Base-by-base conservation (phyloP, 805 yeast species). In the Wickerhamiella azymoides region DNA sequence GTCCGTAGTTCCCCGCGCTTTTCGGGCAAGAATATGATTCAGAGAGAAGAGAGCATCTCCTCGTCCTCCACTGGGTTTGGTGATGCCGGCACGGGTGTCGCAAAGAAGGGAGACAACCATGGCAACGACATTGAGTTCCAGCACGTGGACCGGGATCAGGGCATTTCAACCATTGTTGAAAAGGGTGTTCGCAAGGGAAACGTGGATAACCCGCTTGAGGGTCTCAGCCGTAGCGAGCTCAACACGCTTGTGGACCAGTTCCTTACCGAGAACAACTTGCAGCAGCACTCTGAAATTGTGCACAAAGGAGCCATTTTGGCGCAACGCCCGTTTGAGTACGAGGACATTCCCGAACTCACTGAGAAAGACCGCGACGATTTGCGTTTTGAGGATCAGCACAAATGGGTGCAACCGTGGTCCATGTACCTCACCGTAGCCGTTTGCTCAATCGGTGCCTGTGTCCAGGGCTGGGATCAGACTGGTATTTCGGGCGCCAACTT, bases 391-490 rank as follows among this genome's bases (percentile, higher is more conserved):
- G 61, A 60, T 45, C 51, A 63, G 6, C 73, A 73, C 39, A 69
- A 75, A 24, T 64, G 79, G 63, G 49, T 57, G 19, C 81, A 66
- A 41, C 66, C 66, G 8, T 44, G 45, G 28, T 48, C 64, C 11
- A 59, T 69, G 58, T 66, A 72, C 56, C 54, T 66, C 60, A 70
- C 73, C 17, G 71, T 75, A 60, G 71, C 77, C 8, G 62, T 77
- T 55, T 76, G 80, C 39, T 78, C 84, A 2, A 65, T 78, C 67
- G 77, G 82, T 41, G 75, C 76, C 14, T 80, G 82, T 3, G 77
- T 80, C 5, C 81, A 78, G 57, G 85, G 85, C 45, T 77, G 77
- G 82, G 85, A 79, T 58, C 82, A 79, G 58, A 72, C 83, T 6
- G 84, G 77, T 9, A 65, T 76, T 48, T 77, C 79, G 51, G 85